These are phyloP conservation scores for Mycena vitilis DNA, from an alignment of 768 basidiomycete genomes.

Conservation along the genomic window DNA sequence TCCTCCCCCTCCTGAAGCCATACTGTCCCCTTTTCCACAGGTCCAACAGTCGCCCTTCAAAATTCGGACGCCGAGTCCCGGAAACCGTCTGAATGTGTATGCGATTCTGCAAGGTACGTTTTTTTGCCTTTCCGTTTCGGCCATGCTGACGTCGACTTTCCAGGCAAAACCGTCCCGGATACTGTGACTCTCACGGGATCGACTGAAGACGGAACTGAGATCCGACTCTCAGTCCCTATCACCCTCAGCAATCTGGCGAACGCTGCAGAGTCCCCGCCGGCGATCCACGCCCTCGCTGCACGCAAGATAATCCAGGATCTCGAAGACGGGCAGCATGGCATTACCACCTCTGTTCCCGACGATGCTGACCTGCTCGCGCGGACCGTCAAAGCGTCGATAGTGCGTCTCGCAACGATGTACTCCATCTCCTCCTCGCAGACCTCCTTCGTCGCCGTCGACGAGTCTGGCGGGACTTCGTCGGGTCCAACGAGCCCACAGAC, in stretches of 20 bases:
- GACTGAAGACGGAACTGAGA: conserved; percentile 23
- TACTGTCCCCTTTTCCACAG: conserved; percentile 18
- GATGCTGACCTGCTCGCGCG: conserved; percentile 21
- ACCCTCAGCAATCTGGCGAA: conserved; percentile 33
- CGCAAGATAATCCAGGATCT: conserved; percentile 35
- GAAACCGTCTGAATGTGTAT: conserved; percentile 27
- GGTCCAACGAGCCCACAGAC: background rate
- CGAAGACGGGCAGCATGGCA: conserved; percentile 33
- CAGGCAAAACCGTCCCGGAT: conserved; percentile 30
- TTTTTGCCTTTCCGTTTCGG: background rate
- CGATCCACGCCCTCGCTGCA: conserved; percentile 32
- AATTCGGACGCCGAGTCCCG: conserved; percentile 24
- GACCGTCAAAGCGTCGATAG: conserved; percentile 28
- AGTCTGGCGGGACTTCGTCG: conserved; percentile 1
- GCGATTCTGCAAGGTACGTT: conserved; percentile 35
- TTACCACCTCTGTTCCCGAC: background rate
- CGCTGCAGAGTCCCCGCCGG: conserved; percentile 20
- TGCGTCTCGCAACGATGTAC: conserved; percentile 35
- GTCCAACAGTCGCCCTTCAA: conserved; percentile 36
- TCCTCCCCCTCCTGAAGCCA: conserved; percentile 21
- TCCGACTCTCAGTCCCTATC: conserved; percentile 29
- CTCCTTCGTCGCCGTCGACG: conserved; percentile 37
- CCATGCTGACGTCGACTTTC: background rate
- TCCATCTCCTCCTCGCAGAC: conserved; percentile 35
- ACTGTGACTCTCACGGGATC: conserved; percentile 25